A percentile compares a stretch with the other conserved stretches of the same genome.
Evolutionary conservation across 2,329 filamentous ascomycete species (phyloP).

Genomic region (Cordyceps pruinosa): DNA sequence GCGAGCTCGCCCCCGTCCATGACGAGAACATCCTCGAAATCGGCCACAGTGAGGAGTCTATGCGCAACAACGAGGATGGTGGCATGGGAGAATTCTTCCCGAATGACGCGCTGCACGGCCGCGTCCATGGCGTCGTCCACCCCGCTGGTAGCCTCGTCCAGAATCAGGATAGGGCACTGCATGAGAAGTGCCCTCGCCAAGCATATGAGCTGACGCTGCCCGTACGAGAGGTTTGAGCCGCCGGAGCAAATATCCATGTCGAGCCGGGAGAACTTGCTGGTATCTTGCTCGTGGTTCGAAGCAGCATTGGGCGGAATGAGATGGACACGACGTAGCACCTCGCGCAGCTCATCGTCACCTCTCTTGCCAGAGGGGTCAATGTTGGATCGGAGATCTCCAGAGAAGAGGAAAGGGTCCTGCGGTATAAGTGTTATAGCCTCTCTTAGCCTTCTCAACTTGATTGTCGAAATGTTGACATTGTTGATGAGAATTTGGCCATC

Average conservation of each 20-base stretch:
- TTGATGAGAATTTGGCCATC: conserved; percentile 8
- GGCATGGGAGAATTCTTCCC: background rate
- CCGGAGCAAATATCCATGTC: background rate
- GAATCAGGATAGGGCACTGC: conserved; percentile 2
- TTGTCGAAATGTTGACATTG: background rate
- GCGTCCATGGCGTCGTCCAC: conserved; percentile 10
- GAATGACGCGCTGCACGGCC: conserved; percentile 5
- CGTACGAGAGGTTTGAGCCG: conserved; percentile 7
- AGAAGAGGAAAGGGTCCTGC: conserved; percentile 13
- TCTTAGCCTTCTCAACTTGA: conserved; percentile 1
- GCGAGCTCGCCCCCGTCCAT: conserved; percentile 3
- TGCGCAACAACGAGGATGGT: conserved; percentile 14
- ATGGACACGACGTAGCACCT: background rate
- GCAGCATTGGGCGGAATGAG: background rate
- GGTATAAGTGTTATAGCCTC: conserved; percentile 4
- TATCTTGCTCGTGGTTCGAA: background rate
- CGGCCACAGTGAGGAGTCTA: conserved; percentile 8
- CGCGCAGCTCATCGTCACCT: background rate
- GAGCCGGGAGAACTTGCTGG: background rate
- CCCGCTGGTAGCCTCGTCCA: conserved; percentile 14
- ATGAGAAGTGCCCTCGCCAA: conserved; percentile 9
- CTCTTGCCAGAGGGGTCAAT: background rate
- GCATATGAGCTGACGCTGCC: conserved; percentile 12
- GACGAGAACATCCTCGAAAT: conserved; percentile 13
- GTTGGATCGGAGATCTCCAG: conserved; percentile 5